phyloP scores from a whole-genome alignment of 345 rosid genomes.

The Gossypium rotundifolium region DNA sequence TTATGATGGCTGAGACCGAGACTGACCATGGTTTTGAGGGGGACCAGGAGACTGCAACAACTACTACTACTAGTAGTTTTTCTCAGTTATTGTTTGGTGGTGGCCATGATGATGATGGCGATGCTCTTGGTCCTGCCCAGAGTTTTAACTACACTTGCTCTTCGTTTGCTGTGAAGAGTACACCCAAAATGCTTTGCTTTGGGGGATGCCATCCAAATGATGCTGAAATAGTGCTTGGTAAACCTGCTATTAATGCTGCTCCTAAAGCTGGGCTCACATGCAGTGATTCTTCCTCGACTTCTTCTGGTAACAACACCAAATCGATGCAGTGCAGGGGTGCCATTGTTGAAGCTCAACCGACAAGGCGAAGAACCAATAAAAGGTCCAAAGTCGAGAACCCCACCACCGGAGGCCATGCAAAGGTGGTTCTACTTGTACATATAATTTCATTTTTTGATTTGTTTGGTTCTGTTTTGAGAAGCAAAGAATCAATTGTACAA shows the following conservation, averaged over 20 bases:
- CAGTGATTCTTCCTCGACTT: conserved; percentile 39
- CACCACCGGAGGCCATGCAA: conserved; percentile 36
- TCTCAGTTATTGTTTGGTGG: conserved; percentile 59
- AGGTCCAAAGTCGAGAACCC: conserved; percentile 45
- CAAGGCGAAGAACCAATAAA: conserved; percentile 31
- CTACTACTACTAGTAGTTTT: conserved; percentile 31
- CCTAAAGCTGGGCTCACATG: conserved; percentile 28
- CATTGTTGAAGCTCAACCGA: conserved; percentile 11
- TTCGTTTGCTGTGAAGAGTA: conserved; percentile 23
- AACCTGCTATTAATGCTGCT: neutral
- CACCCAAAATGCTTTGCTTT: conserved; percentile 75
- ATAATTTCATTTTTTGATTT: neutral
- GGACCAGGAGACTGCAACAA: conserved; percentile 15
- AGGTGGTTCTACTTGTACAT: conserved; percentile 28
- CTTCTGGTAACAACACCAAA: conserved; percentile 26
- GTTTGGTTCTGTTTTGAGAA: neutral
- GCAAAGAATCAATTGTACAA: neutral
- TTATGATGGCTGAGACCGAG: conserved; percentile 42
- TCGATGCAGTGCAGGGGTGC: neutral
- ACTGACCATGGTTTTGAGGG: conserved; percentile 27
- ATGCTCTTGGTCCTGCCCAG: conserved; percentile 19
- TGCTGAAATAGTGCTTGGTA: conserved; percentile 7
- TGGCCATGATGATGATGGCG: conserved; percentile 22
- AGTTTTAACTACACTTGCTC: conserved; percentile 7
- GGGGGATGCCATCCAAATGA: conserved; percentile 34